phyloP scores from a whole-genome alignment of 2,329 filamentous ascomycete genomes.

The Fusarium oxysporum region DNA sequence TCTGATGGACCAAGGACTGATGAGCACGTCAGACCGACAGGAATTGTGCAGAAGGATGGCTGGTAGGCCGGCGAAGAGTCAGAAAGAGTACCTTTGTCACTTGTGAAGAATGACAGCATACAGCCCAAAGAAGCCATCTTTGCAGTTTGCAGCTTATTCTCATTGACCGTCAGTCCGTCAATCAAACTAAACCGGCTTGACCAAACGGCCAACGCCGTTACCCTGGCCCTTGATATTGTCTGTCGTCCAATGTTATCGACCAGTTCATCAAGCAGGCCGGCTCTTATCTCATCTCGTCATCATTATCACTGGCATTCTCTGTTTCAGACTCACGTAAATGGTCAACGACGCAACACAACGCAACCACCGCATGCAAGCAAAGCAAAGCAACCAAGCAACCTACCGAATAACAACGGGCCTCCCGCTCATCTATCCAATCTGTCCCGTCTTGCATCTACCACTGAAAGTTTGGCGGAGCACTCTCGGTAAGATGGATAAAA shows the following conservation, averaged over 20 bases:
- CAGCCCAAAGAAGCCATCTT: constrained; percentile 7
- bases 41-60: constrained; percentile 5
- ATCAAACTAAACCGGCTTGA: constrained; percentile 33
- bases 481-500: constrained; percentile 44
- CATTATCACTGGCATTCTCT: constrained; percentile 26
- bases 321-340: constrained; percentile 34
- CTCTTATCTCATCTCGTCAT: constrained; percentile 43
- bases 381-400: constrained; percentile 1
- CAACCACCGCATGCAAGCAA: constrained; percentile 13
- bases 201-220: constrained; percentile 35
- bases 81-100: constrained; percentile 1
- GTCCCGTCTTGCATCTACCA: constrained; percentile 8
- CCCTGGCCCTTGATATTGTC: constrained; percentile 32
- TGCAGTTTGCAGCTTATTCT: background rate
- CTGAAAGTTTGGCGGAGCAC: constrained; percentile 41
- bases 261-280: constrained; percentile 10
- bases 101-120: constrained; percentile 22
- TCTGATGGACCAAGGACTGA: constrained; percentile 34
- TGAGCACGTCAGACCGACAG: constrained; percentile 39
- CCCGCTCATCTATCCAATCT: constrained; percentile 14
- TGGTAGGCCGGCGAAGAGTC: constrained; percentile 15
- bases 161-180: constrained; percentile 22
- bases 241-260: constrained; percentile 16
- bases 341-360: constrained; percentile 18
- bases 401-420: constrained; percentile 15